A percentile compares a stretch with the other conserved stretches of the same genome.
Evolutionary conservation across 148 eudicot species (phyloP).

Genomic region (Bassia scoparia): DNA sequence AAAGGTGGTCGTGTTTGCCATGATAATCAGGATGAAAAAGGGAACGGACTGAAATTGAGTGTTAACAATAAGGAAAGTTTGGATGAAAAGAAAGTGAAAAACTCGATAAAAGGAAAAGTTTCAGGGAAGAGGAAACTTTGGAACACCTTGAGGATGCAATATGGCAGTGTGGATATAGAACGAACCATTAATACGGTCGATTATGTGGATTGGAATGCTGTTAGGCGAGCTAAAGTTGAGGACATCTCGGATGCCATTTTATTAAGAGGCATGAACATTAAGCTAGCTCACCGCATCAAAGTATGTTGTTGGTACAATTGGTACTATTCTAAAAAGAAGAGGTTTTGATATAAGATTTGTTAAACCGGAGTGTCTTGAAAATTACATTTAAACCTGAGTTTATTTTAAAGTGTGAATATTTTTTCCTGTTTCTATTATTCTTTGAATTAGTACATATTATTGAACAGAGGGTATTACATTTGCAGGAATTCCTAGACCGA

Average conservation of each 20-base stretch:
- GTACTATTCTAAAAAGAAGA: background rate
- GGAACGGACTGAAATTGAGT: background rate
- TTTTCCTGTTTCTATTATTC: background rate
- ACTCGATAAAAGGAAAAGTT: background rate
- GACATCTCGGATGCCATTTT: conserved; percentile 33
- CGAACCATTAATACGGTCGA: conserved; percentile 23
- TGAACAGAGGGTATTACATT: background rate
- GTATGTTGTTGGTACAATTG: conserved; percentile 7
- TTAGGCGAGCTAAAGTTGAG: conserved; percentile 26
- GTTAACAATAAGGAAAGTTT: background rate
- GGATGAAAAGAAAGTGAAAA: background rate
- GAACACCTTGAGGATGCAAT: conserved; percentile 15
- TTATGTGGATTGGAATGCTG: conserved; percentile 40
- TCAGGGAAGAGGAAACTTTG: conserved; percentile 16
- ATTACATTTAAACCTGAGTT: too few relatives aligned
- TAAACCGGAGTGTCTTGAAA: too few relatives aligned
- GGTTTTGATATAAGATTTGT: too few relatives aligned
- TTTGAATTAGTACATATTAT: background rate
- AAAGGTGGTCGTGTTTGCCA: background rate
- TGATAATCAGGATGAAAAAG: background rate
- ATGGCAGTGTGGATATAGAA: conserved; percentile 7
- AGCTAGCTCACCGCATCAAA: conserved; percentile 39
- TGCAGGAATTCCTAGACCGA: conserved; percentile 34
- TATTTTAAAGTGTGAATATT: background rate
- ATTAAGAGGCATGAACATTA: conserved; percentile 39